phyloP scores from a whole-genome alignment of 2,329 filamentous ascomycete species.

The Cladosporium sp. region DNA sequence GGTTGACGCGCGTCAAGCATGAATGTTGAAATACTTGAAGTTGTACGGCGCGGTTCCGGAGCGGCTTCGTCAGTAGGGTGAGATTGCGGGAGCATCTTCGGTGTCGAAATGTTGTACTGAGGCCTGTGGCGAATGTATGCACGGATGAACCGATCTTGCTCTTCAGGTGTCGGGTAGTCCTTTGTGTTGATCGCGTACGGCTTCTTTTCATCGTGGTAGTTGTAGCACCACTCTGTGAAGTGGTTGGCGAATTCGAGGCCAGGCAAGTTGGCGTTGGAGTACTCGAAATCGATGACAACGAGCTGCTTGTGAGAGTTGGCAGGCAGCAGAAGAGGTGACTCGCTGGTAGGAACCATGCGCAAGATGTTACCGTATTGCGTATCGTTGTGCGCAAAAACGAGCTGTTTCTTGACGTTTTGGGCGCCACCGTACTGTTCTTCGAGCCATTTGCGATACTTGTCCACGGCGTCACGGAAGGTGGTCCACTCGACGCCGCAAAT shows the following conservation, averaged over 20 bases:
- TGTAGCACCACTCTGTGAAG: slow-evolving; percentile 97
- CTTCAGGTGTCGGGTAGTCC: slow-evolving; percentile 70
- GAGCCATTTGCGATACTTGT: slow-evolving; percentile 74
- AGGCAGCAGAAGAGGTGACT: slow-evolving; percentile 82
- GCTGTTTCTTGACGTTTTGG: slow-evolving; percentile 63
- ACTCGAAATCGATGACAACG: slow-evolving; percentile 97
- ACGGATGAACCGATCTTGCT: slow-evolving; percentile 79
- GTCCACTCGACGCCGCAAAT: slow-evolving; percentile 83
- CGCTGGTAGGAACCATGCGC: slow-evolving; percentile 63
- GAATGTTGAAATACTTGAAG: slow-evolving; percentile 54
- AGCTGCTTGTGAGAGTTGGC: slow-evolving; percentile 94
- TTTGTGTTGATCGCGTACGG: slow-evolving; percentile 62
- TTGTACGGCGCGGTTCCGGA: slow-evolving; percentile 30
- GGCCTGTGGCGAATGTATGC: slow-evolving; percentile 83
- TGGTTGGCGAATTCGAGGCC: slow-evolving; percentile 96
- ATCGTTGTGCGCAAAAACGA: slow-evolving; percentile 98
- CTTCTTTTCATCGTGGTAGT: slow-evolving; percentile 73
- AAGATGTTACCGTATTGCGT: slow-evolving; percentile 99
- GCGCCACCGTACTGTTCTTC: slow-evolving; percentile 65
- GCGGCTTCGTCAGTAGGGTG: slow-evolving; percentile 16
- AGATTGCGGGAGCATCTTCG: slow-evolving; percentile 26
- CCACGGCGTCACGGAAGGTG: slow-evolving; percentile 67
- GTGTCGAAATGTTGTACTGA: slow-evolving; percentile 53
- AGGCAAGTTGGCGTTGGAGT: slow-evolving; percentile 80
- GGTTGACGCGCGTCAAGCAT: slow-evolving; percentile 68